Evolutionary conservation across 495 filamentous ascomycete genomes (phyloP).

Genomic region (Amphirosellinia nigrospora): DNA sequence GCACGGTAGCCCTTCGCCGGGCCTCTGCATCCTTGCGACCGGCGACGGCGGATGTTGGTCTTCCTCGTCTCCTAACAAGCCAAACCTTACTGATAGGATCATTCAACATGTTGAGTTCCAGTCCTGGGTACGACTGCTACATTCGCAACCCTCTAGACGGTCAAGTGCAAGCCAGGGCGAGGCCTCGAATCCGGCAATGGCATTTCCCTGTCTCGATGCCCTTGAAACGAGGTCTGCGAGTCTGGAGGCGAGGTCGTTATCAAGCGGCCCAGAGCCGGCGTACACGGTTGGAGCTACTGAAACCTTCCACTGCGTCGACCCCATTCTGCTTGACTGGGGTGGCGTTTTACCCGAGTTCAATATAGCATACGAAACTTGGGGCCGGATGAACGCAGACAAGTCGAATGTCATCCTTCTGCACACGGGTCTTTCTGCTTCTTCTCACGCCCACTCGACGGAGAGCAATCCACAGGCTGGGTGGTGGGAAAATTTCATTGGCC

Average conservation of each 20-base stretch:
- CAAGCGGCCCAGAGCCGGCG: conserved; percentile 83
- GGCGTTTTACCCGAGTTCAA: conserved; percentile 84
- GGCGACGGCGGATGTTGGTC: neutral
- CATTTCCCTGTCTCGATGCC: conserved; percentile 94
- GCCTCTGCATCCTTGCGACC: conserved; percentile 29
- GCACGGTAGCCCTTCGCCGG: conserved; percentile 29
- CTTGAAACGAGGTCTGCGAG: conserved; percentile 82
- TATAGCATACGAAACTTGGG: conserved; percentile 96
- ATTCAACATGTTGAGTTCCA: neutral
- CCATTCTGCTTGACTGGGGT: conserved; percentile 91
- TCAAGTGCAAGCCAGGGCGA: conserved; percentile 39
- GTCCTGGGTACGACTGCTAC: conserved; percentile 36
- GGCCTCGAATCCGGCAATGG: conserved; percentile 85
- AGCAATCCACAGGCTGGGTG: conserved; percentile 88
- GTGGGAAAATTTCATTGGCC: conserved; percentile 99
- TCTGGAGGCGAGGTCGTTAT: conserved; percentile 73
- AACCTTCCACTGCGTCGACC: conserved; percentile 72
- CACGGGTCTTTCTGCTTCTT: conserved; percentile 93
- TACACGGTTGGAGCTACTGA: conserved; percentile 88
- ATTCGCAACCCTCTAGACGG: conserved; percentile 41
- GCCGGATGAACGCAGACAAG: conserved; percentile 75
- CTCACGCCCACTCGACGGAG: conserved; percentile 89
- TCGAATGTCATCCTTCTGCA: conserved; percentile 93
- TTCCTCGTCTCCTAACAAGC: neutral
- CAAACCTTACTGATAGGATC: neutral